Conservation (phyloP, 345 rosid genomes). For the Pseudoturritis turrita region DNA sequence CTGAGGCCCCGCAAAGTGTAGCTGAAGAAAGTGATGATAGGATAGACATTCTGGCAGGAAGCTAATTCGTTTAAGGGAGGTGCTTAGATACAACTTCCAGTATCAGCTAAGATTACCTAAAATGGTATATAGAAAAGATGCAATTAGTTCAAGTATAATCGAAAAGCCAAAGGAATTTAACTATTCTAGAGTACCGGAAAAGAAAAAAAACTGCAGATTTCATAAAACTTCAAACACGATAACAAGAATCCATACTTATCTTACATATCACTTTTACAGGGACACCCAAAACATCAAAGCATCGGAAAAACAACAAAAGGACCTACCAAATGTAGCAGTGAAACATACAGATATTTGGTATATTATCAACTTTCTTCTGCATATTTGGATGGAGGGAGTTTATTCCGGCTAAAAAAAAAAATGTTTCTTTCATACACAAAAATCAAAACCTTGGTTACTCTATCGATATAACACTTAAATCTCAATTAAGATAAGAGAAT, state of each 20-base stretch:
- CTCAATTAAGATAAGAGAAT: too few species aligned
- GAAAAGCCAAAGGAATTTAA: not conserved
- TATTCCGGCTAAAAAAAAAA: too few species aligned
- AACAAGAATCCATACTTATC: not conserved
- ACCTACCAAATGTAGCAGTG: not conserved
- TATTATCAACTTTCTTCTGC: not conserved
- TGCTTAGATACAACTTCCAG: not conserved
- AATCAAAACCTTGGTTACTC: too few species aligned
- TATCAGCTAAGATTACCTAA: not conserved
- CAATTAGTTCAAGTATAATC: not conserved
- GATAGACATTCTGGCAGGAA: conserved; percentile 32
- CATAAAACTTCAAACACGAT: not conserved
- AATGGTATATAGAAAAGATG: not conserved
- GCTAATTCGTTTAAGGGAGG: not conserved
- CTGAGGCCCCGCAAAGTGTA: conserved; percentile 7
- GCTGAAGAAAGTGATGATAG: conserved; percentile 27
- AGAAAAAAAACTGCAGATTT: not conserved
- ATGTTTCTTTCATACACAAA: too few species aligned
- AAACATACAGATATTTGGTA: not conserved
- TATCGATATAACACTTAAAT: too few species aligned
- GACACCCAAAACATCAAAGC: not conserved
- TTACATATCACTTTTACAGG: not conserved
- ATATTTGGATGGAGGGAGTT: not conserved
- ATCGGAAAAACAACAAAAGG: not conserved
- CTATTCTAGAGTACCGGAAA: not conserved